Conservation (phyloP, 2,329 filamentous ascomycete genomes). For the Paracoccidioides brasiliensis region DNA sequence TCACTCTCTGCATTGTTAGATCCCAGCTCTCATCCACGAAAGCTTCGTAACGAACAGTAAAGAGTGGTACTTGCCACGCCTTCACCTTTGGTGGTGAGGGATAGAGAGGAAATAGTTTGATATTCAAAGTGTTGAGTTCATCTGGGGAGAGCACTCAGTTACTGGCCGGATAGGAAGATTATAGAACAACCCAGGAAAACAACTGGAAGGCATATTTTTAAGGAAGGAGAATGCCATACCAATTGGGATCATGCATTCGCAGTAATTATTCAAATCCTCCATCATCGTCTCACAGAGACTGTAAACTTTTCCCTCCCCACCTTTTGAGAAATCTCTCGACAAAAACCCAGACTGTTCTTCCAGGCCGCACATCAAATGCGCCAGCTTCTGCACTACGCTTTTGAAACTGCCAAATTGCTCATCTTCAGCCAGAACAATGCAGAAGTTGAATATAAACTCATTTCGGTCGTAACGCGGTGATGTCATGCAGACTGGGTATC, state of each 20-base stretch:
- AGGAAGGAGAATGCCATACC: slow-evolving; percentile 39
- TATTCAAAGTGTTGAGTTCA: slow-evolving; percentile 86
- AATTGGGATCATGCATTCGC: slow-evolving; percentile 96
- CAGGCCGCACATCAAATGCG: slow-evolving; percentile 71
- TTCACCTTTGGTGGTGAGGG: slow-evolving; percentile 63
- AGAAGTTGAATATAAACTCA: slow-evolving; percentile 98
- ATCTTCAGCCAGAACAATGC: slow-evolving; percentile 60
- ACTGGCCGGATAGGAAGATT: slow-evolving; percentile 3
- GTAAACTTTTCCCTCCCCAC: slow-evolving; percentile 41
- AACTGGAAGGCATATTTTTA: neutral
- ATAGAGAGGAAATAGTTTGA: slow-evolving; percentile 85
- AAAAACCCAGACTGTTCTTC: slow-evolving; percentile 85
- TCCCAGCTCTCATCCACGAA: slow-evolving; percentile 45
- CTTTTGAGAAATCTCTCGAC: slow-evolving; percentile 31
- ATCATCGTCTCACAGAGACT: slow-evolving; percentile 73
- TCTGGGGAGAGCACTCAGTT: slow-evolving; percentile 39
- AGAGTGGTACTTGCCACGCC: slow-evolving; percentile 81
- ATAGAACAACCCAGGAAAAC: neutral
- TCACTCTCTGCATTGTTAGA: slow-evolving; percentile 38
- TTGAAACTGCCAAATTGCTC: slow-evolving; percentile 67
- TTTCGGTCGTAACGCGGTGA: slow-evolving; percentile 75
- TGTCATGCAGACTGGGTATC: slow-evolving; percentile 78
- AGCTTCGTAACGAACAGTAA: slow-evolving; percentile 43
- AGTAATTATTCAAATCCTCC: slow-evolving; percentile 92
- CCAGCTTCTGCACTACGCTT: slow-evolving; percentile 73